Conservation (phyloP, 768 basidiomycete genomes). For the Dacryopinax primogenitus region DNA sequence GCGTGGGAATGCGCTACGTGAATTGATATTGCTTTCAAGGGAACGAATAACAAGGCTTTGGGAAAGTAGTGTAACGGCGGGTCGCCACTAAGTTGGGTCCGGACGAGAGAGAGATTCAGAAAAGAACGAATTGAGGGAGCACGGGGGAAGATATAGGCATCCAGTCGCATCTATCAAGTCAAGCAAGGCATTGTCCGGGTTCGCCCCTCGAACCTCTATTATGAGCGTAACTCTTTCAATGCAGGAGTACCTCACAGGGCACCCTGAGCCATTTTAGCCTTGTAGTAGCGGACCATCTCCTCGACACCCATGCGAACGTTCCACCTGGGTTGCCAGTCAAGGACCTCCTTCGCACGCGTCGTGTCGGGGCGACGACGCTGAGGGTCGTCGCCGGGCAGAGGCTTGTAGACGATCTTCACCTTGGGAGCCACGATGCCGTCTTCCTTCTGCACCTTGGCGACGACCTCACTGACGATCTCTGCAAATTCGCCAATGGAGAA, state of each 20-base stretch:
- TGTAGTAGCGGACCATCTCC: slow-evolving; percentile 91
- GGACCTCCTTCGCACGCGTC: slow-evolving; percentile 65
- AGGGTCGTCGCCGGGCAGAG: slow-evolving; percentile 85
- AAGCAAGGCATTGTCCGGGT: background rate
- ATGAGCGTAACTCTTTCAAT: background rate
- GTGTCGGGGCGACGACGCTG: slow-evolving; percentile 91
- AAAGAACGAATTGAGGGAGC: background rate
- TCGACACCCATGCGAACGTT: slow-evolving; percentile 84
- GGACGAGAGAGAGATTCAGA: background rate
- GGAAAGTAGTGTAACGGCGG: background rate
- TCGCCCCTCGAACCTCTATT: background rate
- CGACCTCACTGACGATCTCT: slow-evolving; percentile 77
- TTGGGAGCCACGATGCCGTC: slow-evolving; percentile 45
- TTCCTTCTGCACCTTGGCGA: slow-evolving; percentile 81
- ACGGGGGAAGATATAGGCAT: background rate
- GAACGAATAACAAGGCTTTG: background rate
- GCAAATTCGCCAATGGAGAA: slow-evolving; percentile 94
- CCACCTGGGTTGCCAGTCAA: slow-evolving; percentile 90
- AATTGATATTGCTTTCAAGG: background rate
- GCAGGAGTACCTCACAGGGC: slow-evolving; percentile 15
- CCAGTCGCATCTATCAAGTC: background rate
- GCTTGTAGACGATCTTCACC: slow-evolving; percentile 60
- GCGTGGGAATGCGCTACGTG: background rate
- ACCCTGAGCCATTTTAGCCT: slow-evolving; percentile 76
- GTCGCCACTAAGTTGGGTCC: background rate